Percentiles rank a stretch among this genome's conserved stretches.
phyloP scores from a whole-genome alignment of 306 rosid genomes.

The Vachellia pachyceras region DNA sequence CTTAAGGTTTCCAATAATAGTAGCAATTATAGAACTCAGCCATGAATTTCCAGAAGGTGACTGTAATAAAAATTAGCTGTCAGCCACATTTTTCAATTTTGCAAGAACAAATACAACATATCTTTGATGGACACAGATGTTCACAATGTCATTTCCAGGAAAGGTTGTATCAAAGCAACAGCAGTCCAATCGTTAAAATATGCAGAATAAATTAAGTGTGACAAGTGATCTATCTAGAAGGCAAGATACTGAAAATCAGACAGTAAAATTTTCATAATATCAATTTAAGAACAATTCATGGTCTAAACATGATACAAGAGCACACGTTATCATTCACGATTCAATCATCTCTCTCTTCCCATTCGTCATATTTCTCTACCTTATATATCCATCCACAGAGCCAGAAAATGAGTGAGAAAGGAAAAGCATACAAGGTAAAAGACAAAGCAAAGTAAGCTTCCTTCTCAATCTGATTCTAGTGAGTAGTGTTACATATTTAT shows the following conservation, averaged over 20 bases:
- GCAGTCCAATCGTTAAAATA: background rate
- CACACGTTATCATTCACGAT: background rate
- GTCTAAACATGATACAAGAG: background rate
- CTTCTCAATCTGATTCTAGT: background rate
- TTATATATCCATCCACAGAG: constrained; percentile 2
- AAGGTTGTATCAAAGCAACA: background rate
- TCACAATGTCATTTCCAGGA: background rate
- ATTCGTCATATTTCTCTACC: background rate
- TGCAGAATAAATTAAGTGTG: background rate
- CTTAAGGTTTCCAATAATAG: constrained; percentile 93
- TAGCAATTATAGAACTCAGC: constrained; percentile 92
- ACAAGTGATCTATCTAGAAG: background rate
- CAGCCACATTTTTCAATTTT: constrained; percentile 29
- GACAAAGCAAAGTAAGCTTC: background rate
- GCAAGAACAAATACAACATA: background rate
- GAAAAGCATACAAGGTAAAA: background rate
- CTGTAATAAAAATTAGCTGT: constrained; percentile 58
- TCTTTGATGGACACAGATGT: background rate
- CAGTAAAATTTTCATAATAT: constrained; percentile 6
- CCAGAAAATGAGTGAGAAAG: background rate
- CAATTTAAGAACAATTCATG: background rate
- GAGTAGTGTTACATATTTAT: background rate
- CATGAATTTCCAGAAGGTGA: constrained; percentile 84
- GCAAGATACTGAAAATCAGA: constrained; percentile 9
- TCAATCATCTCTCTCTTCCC: background rate